Evolutionary conservation across 1,139 yeast genomes (phyloP).

Genomic region (Suhomyces ambrosiae): DNA sequence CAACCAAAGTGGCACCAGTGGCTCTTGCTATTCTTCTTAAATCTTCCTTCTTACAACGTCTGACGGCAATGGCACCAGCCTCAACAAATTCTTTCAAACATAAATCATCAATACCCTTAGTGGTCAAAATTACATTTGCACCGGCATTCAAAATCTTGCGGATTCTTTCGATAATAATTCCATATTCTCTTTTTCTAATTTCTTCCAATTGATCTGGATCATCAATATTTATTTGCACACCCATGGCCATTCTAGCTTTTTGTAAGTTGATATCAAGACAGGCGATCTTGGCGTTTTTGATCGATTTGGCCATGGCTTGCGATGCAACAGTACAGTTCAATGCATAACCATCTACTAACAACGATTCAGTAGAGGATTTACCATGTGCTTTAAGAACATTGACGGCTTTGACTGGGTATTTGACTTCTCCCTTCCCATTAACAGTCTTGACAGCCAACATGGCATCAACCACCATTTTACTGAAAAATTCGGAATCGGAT

Average conservation of each 20-base stretch:
- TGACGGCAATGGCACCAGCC: conserved; percentile 94
- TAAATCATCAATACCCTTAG: conserved; percentile 97
- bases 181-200: conserved; percentile 91
- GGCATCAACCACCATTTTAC: conserved; percentile 91
- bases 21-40: conserved; percentile 96
- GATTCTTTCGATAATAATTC: conserved; percentile 85
- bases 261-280: conserved; percentile 92
- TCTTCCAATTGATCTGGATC: conserved; percentile 98
- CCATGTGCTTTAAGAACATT: conserved; percentile 97
- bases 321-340: conserved; percentile 96
- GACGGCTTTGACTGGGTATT: conserved; percentile 97
- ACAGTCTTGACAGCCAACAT: conserved; percentile 93
- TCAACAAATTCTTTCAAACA: conserved; percentile 95
- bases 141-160: conserved; percentile 87
- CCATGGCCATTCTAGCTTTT: conserved; percentile 97
- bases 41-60: conserved; percentile 97
- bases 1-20: conserved; percentile 90
- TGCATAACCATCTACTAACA: conserved; percentile 91
- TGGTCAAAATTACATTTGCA: conserved; percentile 94
- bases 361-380: conserved; percentile 83
- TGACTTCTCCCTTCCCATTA: conserved; percentile 82
- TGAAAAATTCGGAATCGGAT: conserved; percentile 88
- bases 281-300: conserved; percentile 82
- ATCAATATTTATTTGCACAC: conserved; percentile 94
- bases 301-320: conserved; percentile 87